Base-by-base conservation (phyloP, 2,329 filamentous ascomycete genomes). In the Diplodia intermedia region DNA sequence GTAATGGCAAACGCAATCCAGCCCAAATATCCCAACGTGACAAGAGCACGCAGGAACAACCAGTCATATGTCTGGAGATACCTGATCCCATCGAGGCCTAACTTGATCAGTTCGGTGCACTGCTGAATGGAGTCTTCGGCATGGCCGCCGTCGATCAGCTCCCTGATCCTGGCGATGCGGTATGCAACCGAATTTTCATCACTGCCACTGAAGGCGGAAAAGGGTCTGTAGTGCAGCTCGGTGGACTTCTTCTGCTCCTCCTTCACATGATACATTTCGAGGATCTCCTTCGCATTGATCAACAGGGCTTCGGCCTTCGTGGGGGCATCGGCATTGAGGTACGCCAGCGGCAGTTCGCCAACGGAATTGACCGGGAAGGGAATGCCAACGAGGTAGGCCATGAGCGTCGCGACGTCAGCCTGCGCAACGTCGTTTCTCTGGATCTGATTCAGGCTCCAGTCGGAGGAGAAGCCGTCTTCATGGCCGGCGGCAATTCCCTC, bases 11-110 rank as follows among this genome's bases (percentile, higher is more conserved):
- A 99, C 1, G 91, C 90, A 75, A 98, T 96, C 94, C 94, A 99
- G 23, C 95, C 95, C 8, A 98, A 82, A 75, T 98, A 99, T 20
- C 95, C 95, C 14, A 91, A 77, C 1, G 95, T 97, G 69, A 99
- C 91, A 61, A 99, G 84, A 1, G 92, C 91, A 69, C 95, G 87
- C 43, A 99, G 82, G 80, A 99, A 99, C 2, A 99, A 85, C 95
- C 95, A 99, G 81, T 99, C 95, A 75, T 99, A 99, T 0, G 94
- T 99, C 79, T 99, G 95, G 31, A 99, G 85, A 77, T 99, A 99
- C 62, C 95, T 88, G 69, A 99, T 82, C 8, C 95, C 95, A 70
- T 93, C 87, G 1, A 99, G 85, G 1, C 89, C 90, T 62, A 92
- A 81, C 69, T 90, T 86, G 69, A 98, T 91, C 15, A 99, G 84